Base-by-base conservation (phyloP, 129 eudicot species). In the Sambucus nigra region DNA sequence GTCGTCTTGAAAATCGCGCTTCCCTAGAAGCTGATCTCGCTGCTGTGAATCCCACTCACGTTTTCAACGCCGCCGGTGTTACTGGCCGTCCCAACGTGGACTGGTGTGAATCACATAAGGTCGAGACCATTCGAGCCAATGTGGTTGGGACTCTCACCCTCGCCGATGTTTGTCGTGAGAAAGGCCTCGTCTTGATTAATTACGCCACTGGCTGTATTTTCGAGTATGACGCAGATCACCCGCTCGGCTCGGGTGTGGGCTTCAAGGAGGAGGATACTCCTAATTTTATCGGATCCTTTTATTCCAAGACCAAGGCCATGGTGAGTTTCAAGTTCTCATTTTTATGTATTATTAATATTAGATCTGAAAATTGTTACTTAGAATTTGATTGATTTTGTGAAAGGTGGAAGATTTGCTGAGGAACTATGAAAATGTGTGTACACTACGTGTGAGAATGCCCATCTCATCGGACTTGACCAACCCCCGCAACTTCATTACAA, bases 401-500 rank as follows among this genome's bases (percentile, higher is more conserved):
- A 38, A 64, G 69, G 69, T 64, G 51, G 69, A 64, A 42, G 69
- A 64, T 41, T 21, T 64, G 60, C 53, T 64, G 5, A 40, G 29
- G 15, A 53, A 64, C 41, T 64, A 52, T 24, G 61, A 42, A 51
- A 64, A 64, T 27, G 69, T 64, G 5, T 64, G 69, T 42, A 51
- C 61, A 10, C 61, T 64, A 44, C 51, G 69, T 9, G 61, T 64
- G 10, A 39, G 69, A 24, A 64, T 64, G 69, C 69, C 69, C 2
- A 64, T 64, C 52, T 52, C 69, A 22, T 64, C 61, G 12, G 69
- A 64, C 27, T 41, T 64, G 15, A 23, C 52, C 28, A 64, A 64
- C 52, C 69, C 69, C 25, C 51, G 69, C 25, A 64, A 64, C 61
- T 64, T 64, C 60, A 64, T 64, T 61, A 64, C 69, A n/a, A 64